phyloP scores from a whole-genome alignment of 2,329 filamentous ascomycete genomes.

The Xylaria digitata region DNA sequence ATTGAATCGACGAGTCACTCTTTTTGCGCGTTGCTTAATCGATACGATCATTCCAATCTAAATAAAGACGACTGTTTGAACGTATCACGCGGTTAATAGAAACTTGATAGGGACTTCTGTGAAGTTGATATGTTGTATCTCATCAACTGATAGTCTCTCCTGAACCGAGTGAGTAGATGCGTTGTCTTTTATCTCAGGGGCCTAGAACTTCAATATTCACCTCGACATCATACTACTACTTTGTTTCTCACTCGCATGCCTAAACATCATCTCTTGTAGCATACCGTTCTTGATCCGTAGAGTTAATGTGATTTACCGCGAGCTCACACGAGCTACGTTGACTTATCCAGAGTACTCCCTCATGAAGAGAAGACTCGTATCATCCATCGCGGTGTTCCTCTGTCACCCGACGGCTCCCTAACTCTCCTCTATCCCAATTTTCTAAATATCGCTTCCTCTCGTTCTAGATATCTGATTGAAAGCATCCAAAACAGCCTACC shows the following conservation, averaged over 20 bases:
- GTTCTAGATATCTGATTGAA: background rate
- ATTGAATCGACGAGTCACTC: conserved; percentile 12
- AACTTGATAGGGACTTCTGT: too few relatives aligned
- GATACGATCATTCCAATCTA: conserved; percentile 17
- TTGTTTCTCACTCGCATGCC: too few relatives aligned
- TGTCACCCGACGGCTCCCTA: too few relatives aligned
- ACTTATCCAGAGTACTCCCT: background rate
- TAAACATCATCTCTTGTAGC: background rate
- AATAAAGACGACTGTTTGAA: background rate
- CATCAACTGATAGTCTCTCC: background rate
- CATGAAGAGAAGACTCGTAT: background rate
- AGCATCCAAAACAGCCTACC: background rate
- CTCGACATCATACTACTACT: too few relatives aligned
- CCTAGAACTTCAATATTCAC: too few relatives aligned
- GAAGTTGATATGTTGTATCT: background rate
- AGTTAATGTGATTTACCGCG: background rate
- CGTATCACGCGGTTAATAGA: background rate
- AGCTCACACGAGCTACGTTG: background rate
- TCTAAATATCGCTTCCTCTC: background rate
- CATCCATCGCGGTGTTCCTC: too few relatives aligned
- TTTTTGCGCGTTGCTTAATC: conserved; percentile 1
- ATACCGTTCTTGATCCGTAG: background rate
- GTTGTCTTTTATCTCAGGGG: background rate
- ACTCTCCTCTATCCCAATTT: background rate
- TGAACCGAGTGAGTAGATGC: background rate